phyloP scores from a whole-genome alignment of 106 monocot genomes.

The Ottelia alismoides region DNA sequence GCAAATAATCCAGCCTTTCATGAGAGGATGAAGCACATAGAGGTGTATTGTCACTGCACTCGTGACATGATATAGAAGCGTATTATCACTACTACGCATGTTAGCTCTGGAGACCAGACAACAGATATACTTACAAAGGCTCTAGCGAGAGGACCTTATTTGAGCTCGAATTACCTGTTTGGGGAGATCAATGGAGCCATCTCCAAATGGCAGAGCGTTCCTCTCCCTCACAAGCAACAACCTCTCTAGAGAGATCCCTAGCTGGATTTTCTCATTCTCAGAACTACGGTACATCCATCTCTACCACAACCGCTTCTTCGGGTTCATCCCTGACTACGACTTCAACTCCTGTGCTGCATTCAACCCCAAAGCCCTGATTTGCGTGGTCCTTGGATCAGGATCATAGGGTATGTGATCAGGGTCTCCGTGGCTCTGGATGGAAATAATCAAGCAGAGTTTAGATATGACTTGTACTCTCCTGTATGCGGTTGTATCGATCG shows the following conservation, averaged over 20 bases:
- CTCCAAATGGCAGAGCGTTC: slow-evolving; percentile 50
- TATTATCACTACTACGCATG: slow-evolving; percentile 43
- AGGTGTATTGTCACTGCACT: slow-evolving; percentile 55
- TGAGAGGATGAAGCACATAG: too few relatives aligned
- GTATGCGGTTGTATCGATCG: slow-evolving; percentile 62
- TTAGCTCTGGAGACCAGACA: slow-evolving; percentile 70
- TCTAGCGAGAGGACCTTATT: slow-evolving; percentile 55
- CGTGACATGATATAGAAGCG: slow-evolving; percentile 64
- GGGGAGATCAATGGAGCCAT: slow-evolving; percentile 84
- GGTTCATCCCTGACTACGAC: slow-evolving; percentile 59
- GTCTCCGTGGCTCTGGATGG: slow-evolving; percentile 18
- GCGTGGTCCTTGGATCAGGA: neutral
- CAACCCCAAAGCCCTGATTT: slow-evolving; percentile 7
- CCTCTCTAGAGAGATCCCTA: slow-evolving; percentile 55
- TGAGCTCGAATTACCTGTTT: slow-evolving; percentile 38
- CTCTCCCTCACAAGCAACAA: slow-evolving; percentile 52
- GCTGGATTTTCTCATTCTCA: slow-evolving; percentile 87
- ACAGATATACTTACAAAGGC: slow-evolving; percentile 77
- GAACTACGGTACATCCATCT: slow-evolving; percentile 54
- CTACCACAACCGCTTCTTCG: slow-evolving; percentile 56
- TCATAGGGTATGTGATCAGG: slow-evolving; percentile 5
- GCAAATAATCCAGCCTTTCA: too few relatives aligned
- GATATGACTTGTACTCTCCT: slow-evolving; percentile 33
- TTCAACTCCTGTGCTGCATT: slow-evolving; percentile 49
- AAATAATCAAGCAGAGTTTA: slow-evolving; percentile 31